phyloP scores from a whole-genome alignment of 495 filamentous ascomycete species.

The Mytilinidion resinicola region DNA sequence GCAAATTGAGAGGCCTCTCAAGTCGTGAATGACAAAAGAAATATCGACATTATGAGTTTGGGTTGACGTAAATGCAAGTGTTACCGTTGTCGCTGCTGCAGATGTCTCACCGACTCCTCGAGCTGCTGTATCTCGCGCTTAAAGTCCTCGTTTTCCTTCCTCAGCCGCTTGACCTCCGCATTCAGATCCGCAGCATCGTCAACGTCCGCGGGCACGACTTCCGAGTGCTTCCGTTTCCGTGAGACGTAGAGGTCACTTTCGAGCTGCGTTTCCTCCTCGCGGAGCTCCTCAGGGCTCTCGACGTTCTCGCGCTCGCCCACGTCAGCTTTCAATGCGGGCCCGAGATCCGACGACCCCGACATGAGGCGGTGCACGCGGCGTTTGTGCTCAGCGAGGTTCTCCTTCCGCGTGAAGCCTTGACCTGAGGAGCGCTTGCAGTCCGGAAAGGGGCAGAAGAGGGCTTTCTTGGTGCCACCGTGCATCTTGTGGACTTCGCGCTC shows the following conservation, averaged over 20 bases:
- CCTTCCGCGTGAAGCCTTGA: slow-evolving; percentile 75
- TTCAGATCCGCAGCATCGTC: slow-evolving; percentile 45
- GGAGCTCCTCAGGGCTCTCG: neutral
- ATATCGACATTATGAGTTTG: neutral
- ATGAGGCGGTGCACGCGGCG: slow-evolving; percentile 55
- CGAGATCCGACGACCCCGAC: slow-evolving; percentile 39
- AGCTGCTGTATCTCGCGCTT: slow-evolving; percentile 27
- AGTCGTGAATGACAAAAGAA: neutral
- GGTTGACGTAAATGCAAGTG: neutral
- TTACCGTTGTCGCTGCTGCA: slow-evolving; percentile 13
- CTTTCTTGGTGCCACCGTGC: slow-evolving; percentile 73
- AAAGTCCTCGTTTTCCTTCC: slow-evolving; percentile 44
- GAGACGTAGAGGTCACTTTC: slow-evolving; percentile 26
- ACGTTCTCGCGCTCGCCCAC: neutral
- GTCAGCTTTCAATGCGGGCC: slow-evolving; percentile 31
- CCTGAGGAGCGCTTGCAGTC: slow-evolving; percentile 73
- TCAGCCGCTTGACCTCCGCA: slow-evolving; percentile 52
- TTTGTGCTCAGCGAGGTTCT: slow-evolving; percentile 84
- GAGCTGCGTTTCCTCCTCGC: neutral
- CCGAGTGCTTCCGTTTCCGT: slow-evolving; percentile 39
- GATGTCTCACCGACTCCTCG: slow-evolving; percentile 23
- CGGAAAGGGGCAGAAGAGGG: slow-evolving; percentile 68
- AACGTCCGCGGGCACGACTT: slow-evolving; percentile 4
- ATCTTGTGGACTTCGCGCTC: slow-evolving; percentile 87
- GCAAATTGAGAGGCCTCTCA: neutral